Conservation (phyloP, 805 yeast genomes). For the Wickerhamiella kurtzmanii region DNA sequence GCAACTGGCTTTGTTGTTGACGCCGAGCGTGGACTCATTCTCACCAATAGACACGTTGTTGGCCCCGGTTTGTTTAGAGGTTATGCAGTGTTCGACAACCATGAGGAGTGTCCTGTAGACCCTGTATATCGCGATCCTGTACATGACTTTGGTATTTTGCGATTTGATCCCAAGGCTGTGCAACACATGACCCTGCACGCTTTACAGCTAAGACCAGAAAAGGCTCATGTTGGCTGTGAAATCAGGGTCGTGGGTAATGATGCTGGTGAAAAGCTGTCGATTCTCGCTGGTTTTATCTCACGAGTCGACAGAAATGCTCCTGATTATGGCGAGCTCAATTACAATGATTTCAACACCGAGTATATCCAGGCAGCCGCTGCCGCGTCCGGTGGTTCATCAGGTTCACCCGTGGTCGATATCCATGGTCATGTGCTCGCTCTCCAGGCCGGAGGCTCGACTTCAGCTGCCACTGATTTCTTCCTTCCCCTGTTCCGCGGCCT, state of each 20-base stretch:
- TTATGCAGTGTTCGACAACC: constrained; percentile 83
- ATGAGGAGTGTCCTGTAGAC: constrained; percentile 77
- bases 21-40: constrained; percentile 61
- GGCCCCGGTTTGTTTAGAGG: constrained; percentile 93
- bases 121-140: constrained; percentile 89
- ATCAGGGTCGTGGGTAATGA: constrained; percentile 93
- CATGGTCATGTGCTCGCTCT: constrained; percentile 80
- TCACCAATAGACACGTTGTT: constrained; percentile 89
- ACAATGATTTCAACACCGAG: constrained; percentile 87
- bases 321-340: constrained; percentile 75
- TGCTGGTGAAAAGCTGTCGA: constrained; percentile 86
- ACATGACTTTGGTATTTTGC: constrained; percentile 84
- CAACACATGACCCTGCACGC: constrained; percentile 62
- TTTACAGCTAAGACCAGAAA: constrained; percentile 59
- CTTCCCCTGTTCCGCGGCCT: constrained; percentile 72
- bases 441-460: constrained; percentile 88
- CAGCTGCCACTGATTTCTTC: constrained; percentile 87
- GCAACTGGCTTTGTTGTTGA: constrained; percentile 97
- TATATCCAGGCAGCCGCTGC: constrained; percentile 93
- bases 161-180: constrained; percentile 57
- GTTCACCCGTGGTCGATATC: constrained; percentile 88
- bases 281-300: constrained; percentile 69
- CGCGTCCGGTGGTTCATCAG: constrained; percentile 92
- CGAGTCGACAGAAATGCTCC: constrained; percentile 90
- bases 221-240: constrained; percentile 84